Evolutionary conservation across 768 basidiomycete species (phyloP).

Genomic region (Suillus lakei): DNA sequence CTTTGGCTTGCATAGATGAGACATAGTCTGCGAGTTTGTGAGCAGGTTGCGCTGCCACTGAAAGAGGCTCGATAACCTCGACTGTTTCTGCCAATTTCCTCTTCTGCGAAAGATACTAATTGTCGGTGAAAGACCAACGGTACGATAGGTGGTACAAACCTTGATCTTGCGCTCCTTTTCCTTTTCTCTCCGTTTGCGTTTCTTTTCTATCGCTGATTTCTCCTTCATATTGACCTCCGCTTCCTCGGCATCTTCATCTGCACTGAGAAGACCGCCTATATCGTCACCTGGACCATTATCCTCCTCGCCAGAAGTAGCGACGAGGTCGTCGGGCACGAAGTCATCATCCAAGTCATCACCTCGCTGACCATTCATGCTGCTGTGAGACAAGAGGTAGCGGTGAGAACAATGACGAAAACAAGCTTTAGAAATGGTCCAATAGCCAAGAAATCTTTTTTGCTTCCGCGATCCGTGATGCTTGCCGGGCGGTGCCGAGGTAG

Average conservation of each 20-base stretch:
- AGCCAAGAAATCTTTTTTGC: background rate
- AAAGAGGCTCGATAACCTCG: slow-evolving; percentile 43
- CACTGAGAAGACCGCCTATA: slow-evolving; percentile 46
- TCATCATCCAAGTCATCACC: slow-evolving; percentile 89
- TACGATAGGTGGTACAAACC: slow-evolving; percentile 40
- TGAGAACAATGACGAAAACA: slow-evolving; percentile 13
- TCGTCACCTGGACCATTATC: slow-evolving; percentile 39
- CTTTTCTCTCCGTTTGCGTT: slow-evolving; percentile 74
- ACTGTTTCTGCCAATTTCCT: slow-evolving; percentile 58
- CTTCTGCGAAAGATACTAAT: slow-evolving; percentile 49
- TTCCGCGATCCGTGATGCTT: background rate
- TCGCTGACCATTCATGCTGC: slow-evolving; percentile 39
- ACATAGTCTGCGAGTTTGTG: slow-evolving; percentile 65
- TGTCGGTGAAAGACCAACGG: slow-evolving; percentile 13
- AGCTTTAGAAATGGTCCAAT: background rate
- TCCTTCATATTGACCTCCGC: slow-evolving; percentile 30
- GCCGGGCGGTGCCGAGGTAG: background rate
- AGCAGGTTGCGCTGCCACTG: slow-evolving; percentile 63
- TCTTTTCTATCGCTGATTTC: slow-evolving; percentile 49
- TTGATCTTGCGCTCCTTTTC: slow-evolving; percentile 77
- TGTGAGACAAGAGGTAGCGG: slow-evolving; percentile 14
- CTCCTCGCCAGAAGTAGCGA: slow-evolving; percentile 69
- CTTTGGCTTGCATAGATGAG: slow-evolving; percentile 66
- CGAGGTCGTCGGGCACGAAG: slow-evolving; percentile 70
- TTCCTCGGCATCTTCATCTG: slow-evolving; percentile 47